phyloP scores from a whole-genome alignment of 2,329 filamentous ascomycete genomes.

The Thermochaetoides dissita region DNA sequence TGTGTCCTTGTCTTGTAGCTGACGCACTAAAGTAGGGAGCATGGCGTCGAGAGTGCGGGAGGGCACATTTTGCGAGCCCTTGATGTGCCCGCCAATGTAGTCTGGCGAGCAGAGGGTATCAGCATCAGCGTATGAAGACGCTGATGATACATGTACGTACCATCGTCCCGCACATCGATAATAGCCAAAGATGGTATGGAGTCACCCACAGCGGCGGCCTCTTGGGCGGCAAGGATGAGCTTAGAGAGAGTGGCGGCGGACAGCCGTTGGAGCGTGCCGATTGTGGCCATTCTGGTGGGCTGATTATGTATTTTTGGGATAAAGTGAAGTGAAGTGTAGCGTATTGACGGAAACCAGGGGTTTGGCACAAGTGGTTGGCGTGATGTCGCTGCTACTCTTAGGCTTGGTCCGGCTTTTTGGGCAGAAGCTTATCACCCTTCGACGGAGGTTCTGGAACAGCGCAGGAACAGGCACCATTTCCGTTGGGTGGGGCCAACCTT shows the following conservation, averaged over 20 bases:
- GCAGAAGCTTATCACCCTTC: background rate
- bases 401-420: background rate
- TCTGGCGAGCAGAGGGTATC: conserved; percentile 35
- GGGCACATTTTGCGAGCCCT: conserved; percentile 61
- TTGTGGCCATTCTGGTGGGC: conserved; percentile 30
- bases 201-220: conserved; percentile 19
- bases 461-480: too few species aligned
- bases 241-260: conserved; percentile 53
- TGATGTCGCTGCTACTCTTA: too few species aligned
- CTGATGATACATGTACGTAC: conserved; percentile 25
- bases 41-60: conserved; percentile 57
- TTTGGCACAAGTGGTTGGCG: too few species aligned
- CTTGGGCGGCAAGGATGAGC: conserved; percentile 42
- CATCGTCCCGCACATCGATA: conserved; percentile 79
- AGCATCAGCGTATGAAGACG: background rate
- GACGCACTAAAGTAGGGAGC: conserved; percentile 70
- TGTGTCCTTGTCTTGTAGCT: conserved; percentile 59
- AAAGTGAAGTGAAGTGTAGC: too few species aligned
- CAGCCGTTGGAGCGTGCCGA: conserved; percentile 53
- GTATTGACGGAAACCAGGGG: too few species aligned
- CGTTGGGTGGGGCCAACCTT: too few species aligned
- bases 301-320: too few species aligned
- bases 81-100: conserved; percentile 82
- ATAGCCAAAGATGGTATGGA: conserved; percentile 44
- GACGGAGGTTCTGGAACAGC: too few species aligned